Evolutionary conservation across 768 basidiomycete genomes (phyloP).

Genomic region (Holtermannia corniformis): DNA sequence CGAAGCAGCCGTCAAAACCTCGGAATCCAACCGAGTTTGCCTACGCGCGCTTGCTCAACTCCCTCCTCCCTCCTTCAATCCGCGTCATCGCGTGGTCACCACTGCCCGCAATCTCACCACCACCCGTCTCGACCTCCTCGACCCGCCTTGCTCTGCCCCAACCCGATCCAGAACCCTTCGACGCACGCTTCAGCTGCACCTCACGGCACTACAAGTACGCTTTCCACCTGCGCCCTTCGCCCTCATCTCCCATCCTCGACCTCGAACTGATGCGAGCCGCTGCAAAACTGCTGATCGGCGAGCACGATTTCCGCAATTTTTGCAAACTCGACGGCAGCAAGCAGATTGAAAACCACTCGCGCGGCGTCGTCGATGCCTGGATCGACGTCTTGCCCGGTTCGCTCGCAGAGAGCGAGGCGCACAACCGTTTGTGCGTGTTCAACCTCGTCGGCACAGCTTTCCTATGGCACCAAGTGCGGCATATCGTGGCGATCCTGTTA

Average conservation of each 20-base stretch:
- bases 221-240: slow-evolving; percentile 51
- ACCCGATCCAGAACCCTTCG: slow-evolving; percentile 50
- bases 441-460: slow-evolving; percentile 82
- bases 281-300: slow-evolving; percentile 62
- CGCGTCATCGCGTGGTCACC: slow-evolving; percentile 92
- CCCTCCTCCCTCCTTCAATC: slow-evolving; percentile 77
- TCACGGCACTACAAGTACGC: slow-evolving; percentile 97
- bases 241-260: slow-evolving; percentile 50
- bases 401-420: slow-evolving; percentile 4
- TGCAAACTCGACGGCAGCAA: slow-evolving; percentile 88
- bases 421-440: slow-evolving; percentile 53
- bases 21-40: slow-evolving; percentile 50
- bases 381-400: slow-evolving; percentile 9
- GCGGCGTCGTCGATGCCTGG: slow-evolving; percentile 56
- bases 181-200: slow-evolving; percentile 76
- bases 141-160: background rate
- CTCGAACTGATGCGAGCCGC: slow-evolving; percentile 65
- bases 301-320: slow-evolving; percentile 91
- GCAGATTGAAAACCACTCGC: slow-evolving; percentile 70
- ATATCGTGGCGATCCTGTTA: slow-evolving; percentile 85
- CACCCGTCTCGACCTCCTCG: background rate
- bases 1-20: background rate
- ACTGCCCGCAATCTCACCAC: slow-evolving; percentile 44
- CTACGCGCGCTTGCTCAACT: slow-evolving; percentile 73
- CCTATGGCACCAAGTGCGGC: slow-evolving; percentile 90